A percentile compares a stretch with the other conserved stretches of the same genome.
Evolutionary conservation across 2,329 filamentous ascomycete genomes (phyloP).

Genomic region (Epichloe baconii): DNA sequence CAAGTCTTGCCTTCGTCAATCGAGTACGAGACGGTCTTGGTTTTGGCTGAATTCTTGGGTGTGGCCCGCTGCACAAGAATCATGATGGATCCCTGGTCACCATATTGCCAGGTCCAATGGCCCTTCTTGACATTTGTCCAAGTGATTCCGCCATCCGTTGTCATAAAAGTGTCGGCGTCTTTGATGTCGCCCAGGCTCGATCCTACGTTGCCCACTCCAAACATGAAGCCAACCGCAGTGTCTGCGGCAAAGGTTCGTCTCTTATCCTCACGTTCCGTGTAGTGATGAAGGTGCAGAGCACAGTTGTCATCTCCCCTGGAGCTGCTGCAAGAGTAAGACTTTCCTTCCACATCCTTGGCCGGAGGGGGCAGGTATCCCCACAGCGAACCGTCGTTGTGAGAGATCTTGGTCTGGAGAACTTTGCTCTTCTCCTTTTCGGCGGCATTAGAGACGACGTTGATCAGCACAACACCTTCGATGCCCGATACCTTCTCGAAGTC

Average conservation of each 20-base stretch:
- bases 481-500: constrained; percentile 95
- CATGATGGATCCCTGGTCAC: constrained; percentile 86
- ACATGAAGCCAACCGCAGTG: constrained; percentile 80
- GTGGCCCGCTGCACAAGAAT: constrained; percentile 67
- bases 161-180: constrained; percentile 82
- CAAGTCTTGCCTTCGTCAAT: constrained; percentile 71
- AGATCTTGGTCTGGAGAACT: constrained; percentile 79
- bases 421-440: constrained; percentile 67
- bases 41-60: constrained; percentile 54
- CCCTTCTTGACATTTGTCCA: constrained; percentile 85
- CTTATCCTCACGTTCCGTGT: constrained; percentile 76
- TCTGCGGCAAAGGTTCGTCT: constrained; percentile 78
- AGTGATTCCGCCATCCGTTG: constrained; percentile 73
- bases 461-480: constrained; percentile 77
- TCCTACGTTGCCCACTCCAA: constrained; percentile 87
- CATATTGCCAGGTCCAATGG: constrained; percentile 84
- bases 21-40: constrained; percentile 60
- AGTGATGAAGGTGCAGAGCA: constrained; percentile 85
- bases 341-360: constrained; percentile 53
- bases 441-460: constrained; percentile 71
- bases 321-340: constrained; percentile 55
- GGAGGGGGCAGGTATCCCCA: constrained; percentile 77
- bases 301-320: constrained; percentile 52
- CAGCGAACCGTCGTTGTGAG: constrained; percentile 87
- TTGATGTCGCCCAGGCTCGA: constrained; percentile 48